Evolutionary conservation across 192 early-diverging fungal species (phyloP), one percentile per base, ranked within the genome.

Genomic region (Rhizophagus clarus): DNA sequence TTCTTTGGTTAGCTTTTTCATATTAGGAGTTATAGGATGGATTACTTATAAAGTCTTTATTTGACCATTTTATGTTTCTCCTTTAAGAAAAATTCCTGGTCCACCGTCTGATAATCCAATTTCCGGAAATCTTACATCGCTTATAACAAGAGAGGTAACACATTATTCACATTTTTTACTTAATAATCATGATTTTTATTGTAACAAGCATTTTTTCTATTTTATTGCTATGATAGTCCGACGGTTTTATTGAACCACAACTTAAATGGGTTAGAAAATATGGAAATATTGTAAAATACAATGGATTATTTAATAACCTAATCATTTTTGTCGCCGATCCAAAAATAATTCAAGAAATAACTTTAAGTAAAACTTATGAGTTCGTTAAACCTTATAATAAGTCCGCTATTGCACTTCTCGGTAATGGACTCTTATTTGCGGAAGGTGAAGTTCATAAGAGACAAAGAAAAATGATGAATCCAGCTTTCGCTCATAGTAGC

Each of bases 401-500:
- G 14, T 61, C 84, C 29, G 22, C 89, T 29, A 70, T 79, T 4
- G 60, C 72, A 62, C 67, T 89, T 17, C 31, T 88, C 22, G 90
- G 90, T 15, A 63, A 82, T 31, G 89, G 88, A 12, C 49, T 91
- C 6, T 66, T 91, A 28, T 77, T 91, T 5, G 83, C 86, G 2
- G 90, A 91, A 74, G 89, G 89, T 0, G 84, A 82, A 51, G 83
- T 29, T 11, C 90, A 91, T 78, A 73, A 61, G 45, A 76, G 81
- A 40, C 90, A 90, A 63, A 84, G 90, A 49, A 89, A 89, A 71
- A 84, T 90, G 88, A 62, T 91, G 12, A 89, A 89, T 76, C 90
- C 90, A 10, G 86, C 88, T 14, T 91, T 91, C 42, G 74, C 81
- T 11, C 66, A 83, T 63, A 71, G 79, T 24, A 76, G 83, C 11